Evolutionary conservation across 306 rosid genomes (phyloP).

Genomic region (Fagus sylvatica): DNA sequence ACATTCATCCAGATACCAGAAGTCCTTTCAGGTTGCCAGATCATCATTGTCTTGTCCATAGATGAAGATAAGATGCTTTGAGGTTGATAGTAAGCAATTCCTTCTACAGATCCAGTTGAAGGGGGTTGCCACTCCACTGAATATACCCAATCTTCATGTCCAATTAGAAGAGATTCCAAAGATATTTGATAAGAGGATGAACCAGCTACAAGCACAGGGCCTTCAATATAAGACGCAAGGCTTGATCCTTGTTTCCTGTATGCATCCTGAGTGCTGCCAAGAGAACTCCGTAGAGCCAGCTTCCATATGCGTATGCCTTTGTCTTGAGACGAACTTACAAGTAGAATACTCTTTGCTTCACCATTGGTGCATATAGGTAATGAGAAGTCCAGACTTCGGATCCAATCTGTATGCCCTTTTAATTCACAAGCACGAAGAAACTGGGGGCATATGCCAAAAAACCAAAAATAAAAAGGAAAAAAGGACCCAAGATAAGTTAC

Average conservation of each 20-base stretch:
- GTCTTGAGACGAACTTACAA: slow-evolving; percentile 94
- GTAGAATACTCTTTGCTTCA: slow-evolving; percentile 59
- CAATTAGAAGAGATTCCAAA: slow-evolving; percentile 87
- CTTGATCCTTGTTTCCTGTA: slow-evolving; percentile 54
- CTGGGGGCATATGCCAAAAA: slow-evolving; percentile 44
- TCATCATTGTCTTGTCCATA: slow-evolving; percentile 99
- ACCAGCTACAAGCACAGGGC: slow-evolving; percentile 80
- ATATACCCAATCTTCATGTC: slow-evolving; percentile 99
- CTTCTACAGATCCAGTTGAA: slow-evolving; percentile 42
- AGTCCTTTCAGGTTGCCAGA: slow-evolving; percentile 92
- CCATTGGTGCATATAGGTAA: slow-evolving; percentile 56
- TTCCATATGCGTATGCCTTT: slow-evolving; percentile 93
- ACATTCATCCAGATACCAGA: slow-evolving; percentile 99
- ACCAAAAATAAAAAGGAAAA: neutral
- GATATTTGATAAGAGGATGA: slow-evolving; percentile 76
- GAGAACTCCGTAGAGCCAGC: slow-evolving; percentile 43
- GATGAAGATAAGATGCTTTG: slow-evolving; percentile 95
- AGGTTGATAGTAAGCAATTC: slow-evolving; percentile 57
- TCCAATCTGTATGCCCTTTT: slow-evolving; percentile 97
- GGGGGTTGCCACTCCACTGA: slow-evolving; percentile 96
- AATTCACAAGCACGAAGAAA: slow-evolving; percentile 78
- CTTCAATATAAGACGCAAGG: slow-evolving; percentile 84
- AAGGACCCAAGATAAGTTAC: neutral
- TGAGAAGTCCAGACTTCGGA: slow-evolving; percentile 93
- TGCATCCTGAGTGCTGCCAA: slow-evolving; percentile 39